These are phyloP conservation scores for Colletotrichum sidae DNA, from an alignment of 2,329 filamentous ascomycete species.

Conservation along the genomic window DNA sequence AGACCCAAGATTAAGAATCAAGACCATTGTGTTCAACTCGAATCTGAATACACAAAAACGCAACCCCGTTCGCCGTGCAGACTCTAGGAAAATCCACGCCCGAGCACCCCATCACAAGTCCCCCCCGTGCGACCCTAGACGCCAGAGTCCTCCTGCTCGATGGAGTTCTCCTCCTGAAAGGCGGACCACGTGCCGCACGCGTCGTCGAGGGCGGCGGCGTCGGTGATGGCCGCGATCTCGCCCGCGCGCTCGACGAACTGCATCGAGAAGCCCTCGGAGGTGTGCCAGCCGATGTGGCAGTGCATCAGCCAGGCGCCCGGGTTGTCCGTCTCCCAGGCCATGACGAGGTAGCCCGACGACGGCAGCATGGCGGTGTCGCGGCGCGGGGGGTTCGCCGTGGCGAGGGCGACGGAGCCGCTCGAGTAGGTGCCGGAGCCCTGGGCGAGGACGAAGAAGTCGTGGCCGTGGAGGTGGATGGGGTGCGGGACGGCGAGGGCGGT, in stretches of 20 bases:
- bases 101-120: not conserved
- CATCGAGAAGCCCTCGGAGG: constrained; percentile 40
- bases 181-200: constrained; percentile 38
- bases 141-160: constrained; percentile 41
- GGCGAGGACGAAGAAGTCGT: constrained; percentile 46
- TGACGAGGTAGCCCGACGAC: constrained; percentile 56
- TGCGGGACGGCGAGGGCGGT: constrained; percentile 43
- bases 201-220: constrained; percentile 23
- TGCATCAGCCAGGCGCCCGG: constrained; percentile 63
- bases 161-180: constrained; percentile 24
- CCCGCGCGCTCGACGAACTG: constrained; percentile 41
- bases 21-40: no score
- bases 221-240: constrained; percentile 37
- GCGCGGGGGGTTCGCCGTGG: constrained; percentile 58
- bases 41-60: no score
- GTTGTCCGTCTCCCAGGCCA: constrained; percentile 62
- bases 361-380: constrained; percentile 64
- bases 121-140: constrained; percentile 24
- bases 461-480: constrained; percentile 52
- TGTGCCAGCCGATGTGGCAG: constrained; percentile 63
- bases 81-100: constrained; percentile 9
- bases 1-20: no score
- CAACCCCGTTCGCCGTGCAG: not conserved
- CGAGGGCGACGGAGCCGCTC: constrained; percentile 24
- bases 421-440: constrained; percentile 37